Evolutionary conservation across 1,284 basidiomycete species (phyloP).

Genomic region (Fomitiporia mediterranea): DNA sequence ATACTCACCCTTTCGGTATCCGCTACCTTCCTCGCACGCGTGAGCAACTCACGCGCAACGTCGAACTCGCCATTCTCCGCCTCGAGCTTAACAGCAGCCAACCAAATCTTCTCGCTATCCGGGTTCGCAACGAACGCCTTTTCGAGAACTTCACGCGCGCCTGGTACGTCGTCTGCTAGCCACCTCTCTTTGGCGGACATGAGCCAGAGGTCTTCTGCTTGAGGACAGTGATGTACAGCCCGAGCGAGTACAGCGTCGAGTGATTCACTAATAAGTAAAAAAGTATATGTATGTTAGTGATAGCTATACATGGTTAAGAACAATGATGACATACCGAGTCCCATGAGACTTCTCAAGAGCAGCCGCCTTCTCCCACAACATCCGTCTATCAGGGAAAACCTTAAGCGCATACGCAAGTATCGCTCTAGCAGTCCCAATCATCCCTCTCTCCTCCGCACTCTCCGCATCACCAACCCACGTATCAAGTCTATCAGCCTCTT

Average conservation of each 20-base stretch:
- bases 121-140: slow-evolving; percentile 93
- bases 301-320: slow-evolving; percentile 12
- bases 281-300: slow-evolving; percentile 1
- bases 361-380: slow-evolving; percentile 87
- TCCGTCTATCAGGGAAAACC: slow-evolving; percentile 82
- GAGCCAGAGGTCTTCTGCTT: slow-evolving; percentile 94
- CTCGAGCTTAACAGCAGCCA: slow-evolving; percentile 95
- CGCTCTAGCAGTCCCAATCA: slow-evolving; percentile 79
- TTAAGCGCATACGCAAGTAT: slow-evolving; percentile 87
- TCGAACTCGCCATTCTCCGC: slow-evolving; percentile 88
- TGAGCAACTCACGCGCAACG: slow-evolving; percentile 82
- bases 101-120: slow-evolving; percentile 95
- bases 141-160: slow-evolving; percentile 83
- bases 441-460: slow-evolving; percentile 65
- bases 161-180: slow-evolving; percentile 82
- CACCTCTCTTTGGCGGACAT: slow-evolving; percentile 97
- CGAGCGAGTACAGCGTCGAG: slow-evolving; percentile 79
- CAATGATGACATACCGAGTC: slow-evolving; percentile 46
- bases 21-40: slow-evolving; percentile 85
- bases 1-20: slow-evolving; percentile 79
- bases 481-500: slow-evolving; percentile 87
- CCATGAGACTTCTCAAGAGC: slow-evolving; percentile 91
- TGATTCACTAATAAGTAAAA: slow-evolving; percentile 49
- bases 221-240: slow-evolving; percentile 87
- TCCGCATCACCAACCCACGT: slow-evolving; percentile 91